Percentiles rank a stretch among this genome's conserved stretches.
These are phyloP conservation scores for Phialophora verrucosa DNA, from an alignment of 2,329 filamentous ascomycete species.

Conservation along the genomic window DNA sequence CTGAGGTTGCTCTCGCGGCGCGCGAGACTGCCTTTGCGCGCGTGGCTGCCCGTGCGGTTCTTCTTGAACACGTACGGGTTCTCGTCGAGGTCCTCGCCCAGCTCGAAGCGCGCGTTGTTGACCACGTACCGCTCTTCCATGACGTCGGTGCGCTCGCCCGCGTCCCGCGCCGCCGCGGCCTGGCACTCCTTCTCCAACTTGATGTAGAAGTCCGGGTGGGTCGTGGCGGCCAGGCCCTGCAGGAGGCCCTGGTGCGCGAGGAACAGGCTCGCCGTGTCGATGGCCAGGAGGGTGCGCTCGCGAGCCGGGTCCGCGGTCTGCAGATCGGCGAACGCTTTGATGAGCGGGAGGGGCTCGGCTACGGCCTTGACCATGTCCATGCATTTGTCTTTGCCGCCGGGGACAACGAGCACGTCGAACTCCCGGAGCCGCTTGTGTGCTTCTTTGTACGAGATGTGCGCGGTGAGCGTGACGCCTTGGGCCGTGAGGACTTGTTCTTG, in stretches of 20 bases:
- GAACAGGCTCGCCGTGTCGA: constrained; percentile 80
- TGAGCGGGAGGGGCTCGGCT: constrained; percentile 69
- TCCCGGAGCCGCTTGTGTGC: constrained; percentile 74
- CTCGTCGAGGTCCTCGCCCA: constrained; percentile 77
- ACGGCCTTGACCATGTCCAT: constrained; percentile 65
- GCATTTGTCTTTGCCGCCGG: constrained; percentile 67
- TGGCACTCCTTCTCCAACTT: constrained; percentile 82
- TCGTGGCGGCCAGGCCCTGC: constrained; percentile 78
- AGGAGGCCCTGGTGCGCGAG: constrained; percentile 78
- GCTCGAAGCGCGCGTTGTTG: constrained; percentile 87
- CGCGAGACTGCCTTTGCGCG: constrained; percentile 80
- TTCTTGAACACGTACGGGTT: constrained; percentile 83
- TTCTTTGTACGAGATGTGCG: constrained; percentile 79
- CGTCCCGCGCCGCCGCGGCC: constrained; percentile 70
- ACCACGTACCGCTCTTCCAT: constrained; percentile 84
- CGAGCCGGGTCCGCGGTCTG: constrained; percentile 78
- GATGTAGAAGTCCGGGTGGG: constrained; percentile 79
- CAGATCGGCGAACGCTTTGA: constrained; percentile 76
- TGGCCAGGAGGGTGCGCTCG: constrained; percentile 79
- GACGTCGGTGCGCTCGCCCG: constrained; percentile 79
- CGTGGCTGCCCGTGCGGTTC: constrained; percentile 66
- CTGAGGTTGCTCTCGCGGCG: constrained; percentile 75
- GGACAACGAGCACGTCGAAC: constrained; percentile 78
- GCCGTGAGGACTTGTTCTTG: constrained; percentile 56
- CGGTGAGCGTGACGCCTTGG: constrained; percentile 72